phyloP scores from a whole-genome alignment of 108 stramenopile species.

The Epithemia pelagica region DNA sequence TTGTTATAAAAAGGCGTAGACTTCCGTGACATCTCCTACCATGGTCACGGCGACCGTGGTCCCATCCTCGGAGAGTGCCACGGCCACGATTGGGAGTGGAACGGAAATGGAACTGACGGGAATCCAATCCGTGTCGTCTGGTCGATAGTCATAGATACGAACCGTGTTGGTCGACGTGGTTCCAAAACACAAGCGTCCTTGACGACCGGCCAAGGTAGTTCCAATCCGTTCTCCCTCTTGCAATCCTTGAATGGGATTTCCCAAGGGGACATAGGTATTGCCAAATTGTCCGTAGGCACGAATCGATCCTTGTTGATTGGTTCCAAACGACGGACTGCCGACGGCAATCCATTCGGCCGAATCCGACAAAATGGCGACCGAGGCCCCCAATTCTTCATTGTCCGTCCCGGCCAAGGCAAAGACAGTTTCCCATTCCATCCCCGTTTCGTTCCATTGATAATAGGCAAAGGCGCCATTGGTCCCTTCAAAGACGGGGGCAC shows the following conservation, averaged over 20 bases:
- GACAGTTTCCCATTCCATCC: background rate
- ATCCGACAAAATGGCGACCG: constrained; percentile 6
- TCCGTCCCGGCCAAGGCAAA: constrained; percentile 3
- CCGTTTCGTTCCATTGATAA: background rate
- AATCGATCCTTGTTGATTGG: background rate
- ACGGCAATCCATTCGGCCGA: background rate
- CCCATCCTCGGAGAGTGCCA: background rate
- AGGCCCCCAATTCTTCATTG: constrained; percentile 4
- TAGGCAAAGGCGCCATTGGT: background rate
- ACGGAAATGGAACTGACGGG: background rate
- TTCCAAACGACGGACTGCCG: background rate
- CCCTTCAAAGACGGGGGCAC: background rate
- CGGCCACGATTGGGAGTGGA: background rate
- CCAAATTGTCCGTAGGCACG: background rate
- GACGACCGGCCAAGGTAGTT: background rate
- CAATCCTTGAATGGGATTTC: background rate
- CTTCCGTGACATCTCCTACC: background rate
- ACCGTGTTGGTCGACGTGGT: background rate
- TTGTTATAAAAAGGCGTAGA: background rate
- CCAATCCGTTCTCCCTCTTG: background rate
- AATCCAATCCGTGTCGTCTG: background rate
- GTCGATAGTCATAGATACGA: background rate
- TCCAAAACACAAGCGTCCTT: background rate
- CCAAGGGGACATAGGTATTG: background rate
- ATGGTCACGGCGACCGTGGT: background rate